Evolutionary conservation across 345 rosid species (phyloP).

Genomic region (Passiflora organensis): DNA sequence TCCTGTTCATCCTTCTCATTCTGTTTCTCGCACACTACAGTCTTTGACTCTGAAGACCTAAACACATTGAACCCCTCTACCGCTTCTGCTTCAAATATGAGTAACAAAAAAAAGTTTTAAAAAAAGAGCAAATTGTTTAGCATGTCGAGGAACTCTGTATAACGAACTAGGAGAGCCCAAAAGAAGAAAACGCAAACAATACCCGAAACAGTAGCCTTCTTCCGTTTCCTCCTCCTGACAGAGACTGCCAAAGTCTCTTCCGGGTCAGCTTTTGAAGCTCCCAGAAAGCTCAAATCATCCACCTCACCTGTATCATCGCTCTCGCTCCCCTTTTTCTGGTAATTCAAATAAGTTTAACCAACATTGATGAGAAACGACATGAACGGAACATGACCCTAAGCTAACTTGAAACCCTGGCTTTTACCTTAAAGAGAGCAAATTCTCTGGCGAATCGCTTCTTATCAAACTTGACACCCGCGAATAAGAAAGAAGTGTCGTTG

Average conservation of each 20-base stretch:
- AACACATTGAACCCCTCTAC: conserved; percentile 85
- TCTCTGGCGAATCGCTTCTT: conserved; percentile 58
- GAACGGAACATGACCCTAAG: neutral
- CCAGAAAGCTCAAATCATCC: conserved; percentile 34
- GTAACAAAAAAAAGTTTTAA: conserved; percentile 3
- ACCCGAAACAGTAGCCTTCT: conserved; percentile 41
- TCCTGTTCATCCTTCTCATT: conserved; percentile 22
- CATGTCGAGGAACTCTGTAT: neutral
- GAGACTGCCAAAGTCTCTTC: conserved; percentile 25
- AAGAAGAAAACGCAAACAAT: neutral
- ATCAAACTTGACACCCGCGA: conserved; percentile 65
- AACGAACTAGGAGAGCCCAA: neutral
- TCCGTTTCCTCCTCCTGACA: conserved; percentile 57
- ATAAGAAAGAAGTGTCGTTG: conserved; percentile 54
- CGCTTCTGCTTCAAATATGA: conserved; percentile 24
- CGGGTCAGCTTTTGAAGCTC: conserved; percentile 31
- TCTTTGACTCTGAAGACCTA: conserved; percentile 40
- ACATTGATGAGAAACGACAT: neutral
- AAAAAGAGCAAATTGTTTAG: neutral
- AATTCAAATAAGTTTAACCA: neutral
- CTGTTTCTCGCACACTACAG: conserved; percentile 16
- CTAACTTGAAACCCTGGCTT: neutral
- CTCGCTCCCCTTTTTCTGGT: conserved; percentile 40
- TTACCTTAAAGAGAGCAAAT: conserved; percentile 59
- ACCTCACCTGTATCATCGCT: conserved; percentile 17